Evolutionary conservation across 2,329 filamentous ascomycete genomes (phyloP).

Genomic region (Colletotrichum simmondsii): DNA sequence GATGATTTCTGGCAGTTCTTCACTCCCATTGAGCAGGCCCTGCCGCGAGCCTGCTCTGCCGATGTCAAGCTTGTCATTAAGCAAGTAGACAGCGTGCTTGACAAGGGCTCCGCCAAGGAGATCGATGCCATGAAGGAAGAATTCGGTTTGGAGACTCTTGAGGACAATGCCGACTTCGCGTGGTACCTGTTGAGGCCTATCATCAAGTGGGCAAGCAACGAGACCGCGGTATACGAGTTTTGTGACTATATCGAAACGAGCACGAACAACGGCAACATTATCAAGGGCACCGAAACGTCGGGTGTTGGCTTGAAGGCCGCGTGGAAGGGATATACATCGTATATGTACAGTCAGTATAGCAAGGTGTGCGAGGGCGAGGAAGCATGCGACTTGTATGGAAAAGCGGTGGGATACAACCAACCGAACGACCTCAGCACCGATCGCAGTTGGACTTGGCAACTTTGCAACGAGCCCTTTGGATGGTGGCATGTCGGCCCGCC

Average conservation of each 20-base stretch:
- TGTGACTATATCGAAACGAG: constrained; percentile 17
- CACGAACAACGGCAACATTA: neutral
- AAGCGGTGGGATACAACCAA: neutral
- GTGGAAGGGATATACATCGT: constrained; percentile 2
- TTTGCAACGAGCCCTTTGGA: constrained; percentile 32
- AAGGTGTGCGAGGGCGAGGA: neutral
- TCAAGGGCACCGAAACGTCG: neutral
- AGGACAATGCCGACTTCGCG: constrained; percentile 22
- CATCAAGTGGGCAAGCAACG: constrained; percentile 5
- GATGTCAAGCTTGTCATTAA: constrained; percentile 58
- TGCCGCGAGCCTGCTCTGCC: constrained; percentile 50
- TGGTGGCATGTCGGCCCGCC: constrained; percentile 27
- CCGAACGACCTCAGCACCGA: neutral
- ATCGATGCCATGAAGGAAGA: constrained; percentile 24
- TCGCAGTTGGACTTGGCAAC: constrained; percentile 24
- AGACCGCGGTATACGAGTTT: constrained; percentile 2
- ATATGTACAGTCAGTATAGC: neutral
- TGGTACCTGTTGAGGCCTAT: constrained; percentile 10
- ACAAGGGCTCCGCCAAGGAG: constrained; percentile 22
- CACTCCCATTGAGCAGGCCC: constrained; percentile 52
- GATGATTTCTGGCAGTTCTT: constrained; percentile 61
- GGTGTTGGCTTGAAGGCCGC: constrained; percentile 10
- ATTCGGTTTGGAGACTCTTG: constrained; percentile 15
- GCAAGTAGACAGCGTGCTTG: constrained; percentile 55
- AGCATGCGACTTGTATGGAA: neutral